Evolutionary conservation across 257 asterid genomes (phyloP).

Genomic region (Galeopsis tetrahit): DNA sequence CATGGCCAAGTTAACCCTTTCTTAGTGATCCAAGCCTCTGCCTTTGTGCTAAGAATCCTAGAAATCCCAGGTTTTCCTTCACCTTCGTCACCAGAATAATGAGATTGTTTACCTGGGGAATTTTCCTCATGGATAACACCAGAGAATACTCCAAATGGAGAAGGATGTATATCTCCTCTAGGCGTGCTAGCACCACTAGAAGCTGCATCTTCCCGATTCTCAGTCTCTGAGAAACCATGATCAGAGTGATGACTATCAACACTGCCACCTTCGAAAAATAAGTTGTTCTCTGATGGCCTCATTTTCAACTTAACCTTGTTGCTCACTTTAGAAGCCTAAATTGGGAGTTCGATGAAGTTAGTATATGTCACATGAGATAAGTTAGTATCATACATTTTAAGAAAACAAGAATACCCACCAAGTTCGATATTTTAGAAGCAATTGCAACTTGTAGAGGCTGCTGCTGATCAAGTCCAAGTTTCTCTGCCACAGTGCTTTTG

Average conservation of each 20-base stretch:
- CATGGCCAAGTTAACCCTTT: conserved; percentile 80
- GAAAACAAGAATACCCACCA: conserved; percentile 56
- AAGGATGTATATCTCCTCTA: conserved; percentile 66
- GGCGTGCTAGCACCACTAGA: conserved; percentile 94
- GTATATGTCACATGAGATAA: conserved; percentile 30
- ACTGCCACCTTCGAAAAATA: conserved; percentile 69
- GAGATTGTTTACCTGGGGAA: conserved; percentile 47
- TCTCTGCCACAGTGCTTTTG: conserved; percentile 50
- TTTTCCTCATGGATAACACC: conserved; percentile 45
- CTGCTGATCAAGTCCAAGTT: conserved; percentile 80
- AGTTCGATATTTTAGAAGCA: conserved; percentile 82
- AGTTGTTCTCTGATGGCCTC: conserved; percentile 56
- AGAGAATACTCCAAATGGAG: conserved; percentile 74
- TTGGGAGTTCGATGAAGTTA: conserved; percentile 39
- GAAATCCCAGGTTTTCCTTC: conserved; percentile 78
- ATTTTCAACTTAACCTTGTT: conserved; percentile 87
- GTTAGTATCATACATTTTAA: not conserved
- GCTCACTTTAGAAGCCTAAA: conserved; percentile 84
- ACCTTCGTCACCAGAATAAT: conserved; percentile 74
- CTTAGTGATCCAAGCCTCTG: conserved; percentile 87
- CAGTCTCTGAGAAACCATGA: conserved; percentile 54
- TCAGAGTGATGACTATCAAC: conserved; percentile 71
- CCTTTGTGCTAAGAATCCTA: conserved; percentile 67
- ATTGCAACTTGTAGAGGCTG: conserved; percentile 84
- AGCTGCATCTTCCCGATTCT: conserved; percentile 79